phyloP scores from a whole-genome alignment of 768 basidiomycete genomes.

The Boletus sp. region DNA sequence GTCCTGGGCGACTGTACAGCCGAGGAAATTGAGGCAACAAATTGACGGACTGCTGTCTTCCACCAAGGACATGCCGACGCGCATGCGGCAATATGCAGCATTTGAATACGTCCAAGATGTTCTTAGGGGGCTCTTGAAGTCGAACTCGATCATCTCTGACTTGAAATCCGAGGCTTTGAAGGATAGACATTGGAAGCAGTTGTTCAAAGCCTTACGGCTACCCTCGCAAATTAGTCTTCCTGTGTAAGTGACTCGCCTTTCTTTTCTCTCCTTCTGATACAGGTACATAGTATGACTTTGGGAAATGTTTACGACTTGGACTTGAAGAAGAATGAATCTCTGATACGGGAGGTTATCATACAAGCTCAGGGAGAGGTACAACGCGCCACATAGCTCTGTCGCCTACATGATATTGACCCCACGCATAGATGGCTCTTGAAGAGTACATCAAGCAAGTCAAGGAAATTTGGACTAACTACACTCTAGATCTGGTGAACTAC shows the following conservation, averaged over 20 bases:
- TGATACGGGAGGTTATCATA: constrained; percentile 92
- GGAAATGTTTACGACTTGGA: constrained; percentile 98
- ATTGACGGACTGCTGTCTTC: constrained; percentile 87
- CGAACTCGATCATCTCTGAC: constrained; percentile 86
- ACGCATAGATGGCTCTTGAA: constrained; percentile 82
- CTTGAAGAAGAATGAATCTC: constrained; percentile 84
- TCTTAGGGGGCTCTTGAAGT: constrained; percentile 80
- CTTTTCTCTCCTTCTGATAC: constrained; percentile 3
- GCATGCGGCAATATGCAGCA: constrained; percentile 98
- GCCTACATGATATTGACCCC: constrained; percentile 6
- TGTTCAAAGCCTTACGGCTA: constrained; percentile 84
- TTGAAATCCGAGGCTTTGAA: constrained; percentile 96
- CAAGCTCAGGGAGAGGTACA: constrained; percentile 95
- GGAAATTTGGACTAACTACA: constrained; percentile 95
- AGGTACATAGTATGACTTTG: constrained; percentile 72
- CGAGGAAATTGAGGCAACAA: constrained; percentile 90
- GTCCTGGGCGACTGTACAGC: constrained; percentile 89
- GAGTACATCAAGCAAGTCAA: constrained; percentile 96
- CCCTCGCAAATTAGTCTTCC: constrained; percentile 73
- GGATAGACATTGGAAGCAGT: constrained; percentile 96
- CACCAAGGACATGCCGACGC: constrained; percentile 98
- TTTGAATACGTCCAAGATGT: constrained; percentile 98
- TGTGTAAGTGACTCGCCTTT: constrained; percentile 46
- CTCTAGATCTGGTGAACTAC: constrained; percentile 94
- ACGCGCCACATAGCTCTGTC: constrained; percentile 5